Conservation (phyloP, 225 moss, liverwort and hornwort species). For the Anthoceros angustus region DNA sequence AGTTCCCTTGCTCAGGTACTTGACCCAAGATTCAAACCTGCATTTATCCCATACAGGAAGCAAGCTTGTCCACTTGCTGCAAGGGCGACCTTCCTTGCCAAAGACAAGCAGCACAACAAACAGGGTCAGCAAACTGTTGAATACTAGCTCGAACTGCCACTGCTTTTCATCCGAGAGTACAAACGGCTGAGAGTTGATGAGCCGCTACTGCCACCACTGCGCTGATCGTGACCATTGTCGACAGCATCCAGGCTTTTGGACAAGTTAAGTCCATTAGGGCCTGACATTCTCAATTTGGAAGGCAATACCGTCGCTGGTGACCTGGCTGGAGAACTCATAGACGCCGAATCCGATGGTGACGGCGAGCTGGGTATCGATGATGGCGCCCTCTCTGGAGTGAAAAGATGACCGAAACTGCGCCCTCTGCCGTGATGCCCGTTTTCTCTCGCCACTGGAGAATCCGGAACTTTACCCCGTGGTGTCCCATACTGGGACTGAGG, state of each 20-base stretch:
- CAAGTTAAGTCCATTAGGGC: not conserved
- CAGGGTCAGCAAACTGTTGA: not conserved
- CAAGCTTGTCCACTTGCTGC: too few relatives aligned
- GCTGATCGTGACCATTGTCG: not conserved
- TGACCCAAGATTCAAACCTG: too few relatives aligned
- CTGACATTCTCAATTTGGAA: not conserved
- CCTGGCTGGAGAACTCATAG: not conserved
- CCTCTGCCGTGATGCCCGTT: not conserved
- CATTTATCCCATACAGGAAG: too few relatives aligned
- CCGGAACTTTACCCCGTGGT: not conserved
- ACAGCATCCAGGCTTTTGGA: not conserved
- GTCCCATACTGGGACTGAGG: slow-evolving; percentile 1
- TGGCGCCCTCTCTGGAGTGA: not conserved
- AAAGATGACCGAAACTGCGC: not conserved
- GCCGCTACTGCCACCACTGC: not conserved
- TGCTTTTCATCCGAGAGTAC: slow-evolving; percentile 2
- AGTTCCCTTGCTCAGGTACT: too few relatives aligned
- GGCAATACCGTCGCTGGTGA: not conserved
- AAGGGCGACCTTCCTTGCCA: not conserved
- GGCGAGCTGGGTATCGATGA: not conserved
- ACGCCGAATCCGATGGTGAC: not conserved
- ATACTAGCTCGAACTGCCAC: not conserved
- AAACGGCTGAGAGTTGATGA: not conserved
- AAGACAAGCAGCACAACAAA: not conserved
- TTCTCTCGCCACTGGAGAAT: not conserved